These are phyloP conservation scores for Blastocystis sp. DNA, from an alignment of 352 stramenopile genomes.

Conservation along the genomic window DNA sequence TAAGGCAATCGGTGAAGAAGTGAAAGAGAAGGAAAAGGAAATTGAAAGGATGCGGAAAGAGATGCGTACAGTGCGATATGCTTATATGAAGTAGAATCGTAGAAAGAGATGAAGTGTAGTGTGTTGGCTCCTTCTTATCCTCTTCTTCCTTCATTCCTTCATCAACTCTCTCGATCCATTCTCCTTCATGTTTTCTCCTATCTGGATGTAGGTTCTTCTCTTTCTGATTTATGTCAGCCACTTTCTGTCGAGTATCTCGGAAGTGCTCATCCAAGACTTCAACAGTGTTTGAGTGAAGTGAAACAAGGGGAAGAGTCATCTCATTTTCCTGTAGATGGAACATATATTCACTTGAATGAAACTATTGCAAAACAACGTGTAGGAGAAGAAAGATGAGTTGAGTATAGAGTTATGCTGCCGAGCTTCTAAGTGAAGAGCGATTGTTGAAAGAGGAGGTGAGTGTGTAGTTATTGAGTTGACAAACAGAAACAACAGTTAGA, in stretches of 20 bases:
- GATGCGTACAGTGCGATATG: slow-evolving; percentile 7
- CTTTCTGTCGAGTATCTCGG: neutral
- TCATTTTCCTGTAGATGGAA: neutral
- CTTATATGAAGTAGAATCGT: slow-evolving; percentile 6
- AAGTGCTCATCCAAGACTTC: neutral
- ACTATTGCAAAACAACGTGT: neutral
- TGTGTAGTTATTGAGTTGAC: neutral
- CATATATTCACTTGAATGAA: neutral
- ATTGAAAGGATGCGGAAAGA: neutral
- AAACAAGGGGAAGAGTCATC: neutral
- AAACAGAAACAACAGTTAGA: slow-evolving; percentile 6
- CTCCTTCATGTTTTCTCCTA: neutral
- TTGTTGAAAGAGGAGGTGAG: neutral
- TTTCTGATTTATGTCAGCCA: neutral
- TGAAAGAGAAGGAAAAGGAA: too few relatives aligned
- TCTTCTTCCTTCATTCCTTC: neutral
- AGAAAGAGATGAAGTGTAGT: neutral
- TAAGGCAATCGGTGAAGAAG: neutral
- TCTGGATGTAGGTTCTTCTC: neutral
- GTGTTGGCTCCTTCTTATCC: neutral
- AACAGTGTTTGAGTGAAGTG: neutral
- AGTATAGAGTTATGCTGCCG: neutral
- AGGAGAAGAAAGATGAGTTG: neutral
- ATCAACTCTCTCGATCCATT: neutral
- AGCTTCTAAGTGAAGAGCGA: neutral